These are phyloP conservation scores for Quercus dentata DNA, from an alignment of 306 rosid species.

Conservation along the genomic window DNA sequence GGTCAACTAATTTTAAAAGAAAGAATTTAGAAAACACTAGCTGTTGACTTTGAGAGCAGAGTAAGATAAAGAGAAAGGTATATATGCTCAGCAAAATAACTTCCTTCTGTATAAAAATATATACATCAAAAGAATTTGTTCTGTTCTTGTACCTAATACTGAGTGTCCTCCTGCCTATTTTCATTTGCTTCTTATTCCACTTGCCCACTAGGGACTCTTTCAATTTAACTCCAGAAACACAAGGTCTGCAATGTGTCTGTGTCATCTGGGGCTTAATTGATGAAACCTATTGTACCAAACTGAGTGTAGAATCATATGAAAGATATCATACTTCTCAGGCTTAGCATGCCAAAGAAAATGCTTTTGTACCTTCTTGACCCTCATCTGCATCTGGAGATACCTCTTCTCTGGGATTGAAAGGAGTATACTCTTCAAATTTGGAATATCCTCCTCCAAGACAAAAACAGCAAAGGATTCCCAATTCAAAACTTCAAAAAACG, in stretches of 20 bases:
- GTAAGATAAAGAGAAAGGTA: too few species aligned
- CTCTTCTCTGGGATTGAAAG: slow-evolving; percentile 65
- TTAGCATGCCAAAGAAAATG: slow-evolving; percentile 88
- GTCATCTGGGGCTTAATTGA: slow-evolving; percentile 29
- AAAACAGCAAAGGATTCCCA: slow-evolving; percentile 96
- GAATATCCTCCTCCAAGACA: slow-evolving; percentile 69
- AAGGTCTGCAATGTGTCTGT: background rate
- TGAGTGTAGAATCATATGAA: slow-evolving; percentile 92
- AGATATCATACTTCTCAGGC: slow-evolving; percentile 85
- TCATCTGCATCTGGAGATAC: slow-evolving; percentile 70
- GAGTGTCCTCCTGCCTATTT: too few species aligned
- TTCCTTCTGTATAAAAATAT: too few species aligned
- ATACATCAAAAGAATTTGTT: too few species aligned
- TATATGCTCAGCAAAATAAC: too few species aligned
- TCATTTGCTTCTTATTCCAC: too few species aligned
- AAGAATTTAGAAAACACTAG: too few species aligned
- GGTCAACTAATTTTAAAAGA: too few species aligned
- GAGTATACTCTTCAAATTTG: slow-evolving; percentile 68
- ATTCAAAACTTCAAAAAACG: slow-evolving; percentile 71
- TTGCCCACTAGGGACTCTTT: background rate
- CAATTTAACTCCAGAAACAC: background rate
- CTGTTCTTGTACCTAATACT: too few species aligned
- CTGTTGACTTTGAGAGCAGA: too few species aligned
- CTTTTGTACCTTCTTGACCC: slow-evolving; percentile 73
- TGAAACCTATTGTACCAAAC: slow-evolving; percentile 75